Evolutionary conservation across 176 grass and related monocot species (phyloP), one percentile per base, ranked within the genome.

Genomic region (Carex littledalei): DNA sequence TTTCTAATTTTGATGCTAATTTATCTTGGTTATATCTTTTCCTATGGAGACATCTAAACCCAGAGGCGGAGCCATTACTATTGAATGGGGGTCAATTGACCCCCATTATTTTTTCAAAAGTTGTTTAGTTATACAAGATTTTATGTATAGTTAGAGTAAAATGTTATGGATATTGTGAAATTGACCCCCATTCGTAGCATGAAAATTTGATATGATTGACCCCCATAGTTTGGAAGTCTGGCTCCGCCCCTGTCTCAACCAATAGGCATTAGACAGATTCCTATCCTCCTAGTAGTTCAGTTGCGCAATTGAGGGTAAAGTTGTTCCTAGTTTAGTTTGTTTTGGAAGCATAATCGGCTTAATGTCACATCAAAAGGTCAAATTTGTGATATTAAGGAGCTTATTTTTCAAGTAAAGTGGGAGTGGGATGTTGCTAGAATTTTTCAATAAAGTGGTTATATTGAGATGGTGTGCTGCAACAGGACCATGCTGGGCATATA

Each of bases 401-500:
- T 74, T 13, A 74, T 22, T 74, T 74, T 21, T 43, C 9, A 50
- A 50, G 43, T 26, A 52, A 74, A 50, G 13, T 0, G 0, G 45
- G 70, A 52, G 64, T 67, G 50, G 11, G 3, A 21, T 24, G 11
- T 52, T 74, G n/a, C 69, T 21, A 49, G 16, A 22, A 47, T 50
- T 53, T 50, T 52, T 65, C 3, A 54, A 22, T 35, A 62, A 80
- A 35, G 3, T 81, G 26, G 0, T 87, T 65, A 79, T 72, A 12
- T 81, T 86, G 85, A 90, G 85, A 85, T 74, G 68, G 77, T 90
- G 90, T 65, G 76, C 89, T 88, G 84, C 61, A 67, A 88, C 92
- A 98, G 96, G 96, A 98, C 84, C 96, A 98, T 95, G 93, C 96
- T 90, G 96, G 93, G 13, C 96, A 98, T 86, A 98, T 95, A 89